Percentiles rank a stretch among this genome's conserved stretches.
phyloP scores from a whole-genome alignment of 1,284 basidiomycete genomes.

The Cutaneotrichosporon sp. region DNA sequence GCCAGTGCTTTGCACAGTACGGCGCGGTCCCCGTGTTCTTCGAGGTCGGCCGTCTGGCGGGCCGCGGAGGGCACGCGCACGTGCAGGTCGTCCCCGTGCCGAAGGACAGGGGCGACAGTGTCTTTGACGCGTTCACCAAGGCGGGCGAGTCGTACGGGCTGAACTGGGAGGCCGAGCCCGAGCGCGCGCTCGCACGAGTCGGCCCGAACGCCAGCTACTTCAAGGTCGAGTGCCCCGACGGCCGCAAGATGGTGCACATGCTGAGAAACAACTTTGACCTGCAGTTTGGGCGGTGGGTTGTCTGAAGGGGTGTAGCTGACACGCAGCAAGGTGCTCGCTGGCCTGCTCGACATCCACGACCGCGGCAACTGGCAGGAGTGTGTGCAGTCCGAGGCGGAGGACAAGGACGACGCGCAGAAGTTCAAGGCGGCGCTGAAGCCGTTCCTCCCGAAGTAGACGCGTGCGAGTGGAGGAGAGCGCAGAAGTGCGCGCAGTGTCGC shows the following conservation, averaged over 20 bases:
- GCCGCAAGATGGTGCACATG: slow-evolving; percentile 77
- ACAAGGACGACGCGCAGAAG: slow-evolving; percentile 71
- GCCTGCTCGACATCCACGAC: slow-evolving; percentile 69
- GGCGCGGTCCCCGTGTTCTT: slow-evolving; percentile 72
- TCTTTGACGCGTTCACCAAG: slow-evolving; percentile 69
- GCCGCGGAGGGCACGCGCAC: slow-evolving; percentile 91
- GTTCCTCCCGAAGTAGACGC: slow-evolving; percentile 58
- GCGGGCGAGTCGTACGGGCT: slow-evolving; percentile 68
- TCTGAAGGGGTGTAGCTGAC: not conserved
- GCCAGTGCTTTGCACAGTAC: slow-evolving; percentile 69
- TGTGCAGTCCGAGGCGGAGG: slow-evolving; percentile 73
- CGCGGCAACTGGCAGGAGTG: slow-evolving; percentile 90
- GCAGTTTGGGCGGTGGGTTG: slow-evolving; percentile 85
- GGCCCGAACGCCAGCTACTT: slow-evolving; percentile 70
- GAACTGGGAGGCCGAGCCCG: slow-evolving; percentile 64
- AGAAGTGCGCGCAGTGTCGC: no score
- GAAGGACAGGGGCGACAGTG: slow-evolving; percentile 60
- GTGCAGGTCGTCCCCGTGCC: slow-evolving; percentile 85
- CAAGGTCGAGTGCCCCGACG: slow-evolving; percentile 83
- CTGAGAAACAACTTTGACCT: slow-evolving; percentile 81
- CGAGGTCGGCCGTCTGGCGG: slow-evolving; percentile 79
- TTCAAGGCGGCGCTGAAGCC: slow-evolving; percentile 79
- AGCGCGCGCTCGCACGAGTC: slow-evolving; percentile 62
- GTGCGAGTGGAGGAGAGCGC: no score
- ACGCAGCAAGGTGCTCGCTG: slow-evolving; percentile 73